A percentile compares a stretch with the other conserved stretches of the same genome.
Conservation (phyloP, 768 basidiomycete species). For the Harrya chromipes region DNA sequence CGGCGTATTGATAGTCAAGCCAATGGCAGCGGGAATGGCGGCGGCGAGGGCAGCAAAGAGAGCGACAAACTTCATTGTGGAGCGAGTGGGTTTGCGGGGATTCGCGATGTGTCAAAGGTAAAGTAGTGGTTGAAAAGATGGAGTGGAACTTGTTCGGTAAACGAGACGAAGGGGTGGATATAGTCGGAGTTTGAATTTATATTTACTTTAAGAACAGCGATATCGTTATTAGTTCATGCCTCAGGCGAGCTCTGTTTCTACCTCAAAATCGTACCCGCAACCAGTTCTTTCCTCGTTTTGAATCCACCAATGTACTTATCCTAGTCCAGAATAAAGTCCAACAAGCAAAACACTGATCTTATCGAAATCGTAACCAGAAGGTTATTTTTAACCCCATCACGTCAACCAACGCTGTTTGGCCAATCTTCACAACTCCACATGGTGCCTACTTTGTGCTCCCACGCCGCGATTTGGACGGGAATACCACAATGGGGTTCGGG, state of each 20-base stretch:
- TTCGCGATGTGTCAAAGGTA: slow-evolving; percentile 5
- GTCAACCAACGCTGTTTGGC: slow-evolving; percentile 81
- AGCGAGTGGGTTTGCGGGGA: slow-evolving; percentile 18
- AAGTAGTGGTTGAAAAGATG: slow-evolving; percentile 1
- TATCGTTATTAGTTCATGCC: neutral
- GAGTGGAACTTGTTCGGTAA: neutral
- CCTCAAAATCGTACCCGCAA: too few species aligned
- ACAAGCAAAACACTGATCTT: too few species aligned
- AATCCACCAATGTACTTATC: too few species aligned
- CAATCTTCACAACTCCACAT: slow-evolving; percentile 75
- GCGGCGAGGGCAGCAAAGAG: slow-evolving; percentile 30
- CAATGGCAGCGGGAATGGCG: slow-evolving; percentile 36
- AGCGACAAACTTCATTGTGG: slow-evolving; percentile 37
- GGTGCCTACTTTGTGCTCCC: slow-evolving; percentile 20
- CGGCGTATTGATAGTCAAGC: slow-evolving; percentile 67
- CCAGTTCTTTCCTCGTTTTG: too few species aligned
- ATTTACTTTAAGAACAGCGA: slow-evolving; percentile 10
- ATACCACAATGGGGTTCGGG: slow-evolving; percentile 68
- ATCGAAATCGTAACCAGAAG: too few species aligned
- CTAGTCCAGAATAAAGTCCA: too few species aligned
- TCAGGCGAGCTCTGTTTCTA: too few species aligned
- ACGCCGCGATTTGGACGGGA: slow-evolving; percentile 21
- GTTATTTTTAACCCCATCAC: too few species aligned
- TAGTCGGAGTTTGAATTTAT: slow-evolving; percentile 29
- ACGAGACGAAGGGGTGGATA: slow-evolving; percentile 4